phyloP scores from a whole-genome alignment of 129 eudicot genomes.

The Pseudognaphalium luteoalbum region DNA sequence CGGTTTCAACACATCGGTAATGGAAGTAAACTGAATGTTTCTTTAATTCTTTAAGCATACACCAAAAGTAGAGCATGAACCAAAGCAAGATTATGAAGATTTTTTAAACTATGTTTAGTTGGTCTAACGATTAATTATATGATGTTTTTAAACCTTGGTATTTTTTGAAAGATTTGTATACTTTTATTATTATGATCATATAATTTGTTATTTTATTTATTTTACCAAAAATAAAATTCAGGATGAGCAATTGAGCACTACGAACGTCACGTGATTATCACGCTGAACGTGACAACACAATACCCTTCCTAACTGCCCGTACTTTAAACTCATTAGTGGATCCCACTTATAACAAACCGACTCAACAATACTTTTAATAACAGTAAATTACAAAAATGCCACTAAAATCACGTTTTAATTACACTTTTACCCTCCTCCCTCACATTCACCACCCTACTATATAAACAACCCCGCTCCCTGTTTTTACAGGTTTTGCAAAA shows the following conservation, averaged over 20 bases:
- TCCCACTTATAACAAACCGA: slow-evolving; percentile 24
- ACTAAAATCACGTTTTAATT: neutral
- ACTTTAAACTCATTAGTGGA: neutral
- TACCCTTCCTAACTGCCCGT: neutral
- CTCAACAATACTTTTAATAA: neutral
- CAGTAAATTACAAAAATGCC: neutral
- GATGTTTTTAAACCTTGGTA: neutral
- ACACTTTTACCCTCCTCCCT: slow-evolving; percentile 26
- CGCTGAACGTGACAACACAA: slow-evolving; percentile 10
- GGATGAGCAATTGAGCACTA: neutral
- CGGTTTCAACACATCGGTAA: neutral
- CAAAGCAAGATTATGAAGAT: neutral
- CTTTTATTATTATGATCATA: too few relatives aligned
- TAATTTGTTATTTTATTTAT: neutral
- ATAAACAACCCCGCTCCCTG: slow-evolving; percentile 18
- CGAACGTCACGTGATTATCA: slow-evolving; percentile 10
- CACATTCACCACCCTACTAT: slow-evolving; percentile 17
- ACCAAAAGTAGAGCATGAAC: neutral
- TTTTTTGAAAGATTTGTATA: neutral
- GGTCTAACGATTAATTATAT: neutral
- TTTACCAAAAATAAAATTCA: slow-evolving; percentile 5
- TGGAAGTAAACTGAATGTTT: slow-evolving; percentile 10
- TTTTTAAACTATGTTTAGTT: neutral
- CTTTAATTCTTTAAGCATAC: neutral
- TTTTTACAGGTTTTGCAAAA: slow-evolving; percentile 34